These are phyloP conservation scores for Arachis stenosperma DNA, from an alignment of 306 rosid species.

Conservation along the genomic window DNA sequence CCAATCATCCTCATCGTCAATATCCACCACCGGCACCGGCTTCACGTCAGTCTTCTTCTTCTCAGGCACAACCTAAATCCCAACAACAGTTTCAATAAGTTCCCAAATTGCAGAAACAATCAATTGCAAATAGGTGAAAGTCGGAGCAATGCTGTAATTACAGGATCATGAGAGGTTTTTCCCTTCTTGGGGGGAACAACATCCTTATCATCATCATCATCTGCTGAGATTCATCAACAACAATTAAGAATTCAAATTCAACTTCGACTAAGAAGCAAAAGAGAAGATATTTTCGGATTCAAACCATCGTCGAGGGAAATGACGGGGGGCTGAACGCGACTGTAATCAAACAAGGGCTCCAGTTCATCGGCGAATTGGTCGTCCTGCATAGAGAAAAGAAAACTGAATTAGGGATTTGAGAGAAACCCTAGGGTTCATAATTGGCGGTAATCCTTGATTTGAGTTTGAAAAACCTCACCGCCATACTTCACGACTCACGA, in stretches of 20 bases:
- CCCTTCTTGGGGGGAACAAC: constrained; percentile 43
- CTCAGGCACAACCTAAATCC: constrained; percentile 50
- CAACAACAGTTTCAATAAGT: constrained; percentile 22
- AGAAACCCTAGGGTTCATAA: constrained; percentile 32
- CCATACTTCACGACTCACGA: neutral
- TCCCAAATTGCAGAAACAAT: constrained; percentile 18
- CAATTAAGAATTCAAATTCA: constrained; percentile 1
- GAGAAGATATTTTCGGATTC: constrained; percentile 4
- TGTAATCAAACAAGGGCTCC: constrained; percentile 87
- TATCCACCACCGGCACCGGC: constrained; percentile 40
- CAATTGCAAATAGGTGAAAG: neutral
- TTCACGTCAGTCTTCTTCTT: constrained; percentile 33
- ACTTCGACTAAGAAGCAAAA: neutral
- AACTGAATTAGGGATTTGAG: neutral
- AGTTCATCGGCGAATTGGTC: constrained; percentile 68
- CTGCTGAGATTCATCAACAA: constrained; percentile 42
- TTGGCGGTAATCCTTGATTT: neutral
- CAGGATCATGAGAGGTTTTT: constrained; percentile 39
- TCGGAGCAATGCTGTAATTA: constrained; percentile 21
- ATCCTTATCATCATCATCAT: constrained; percentile 53
- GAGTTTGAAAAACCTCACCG: constrained; percentile 22
- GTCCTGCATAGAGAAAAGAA: constrained; percentile 43
- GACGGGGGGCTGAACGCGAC: constrained; percentile 72
- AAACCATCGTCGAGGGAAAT: constrained; percentile 56
- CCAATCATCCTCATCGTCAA: constrained; percentile 89